phyloP scores from a whole-genome alignment of 2,329 filamentous ascomycete species.

The Colletotrichum sp. region DNA sequence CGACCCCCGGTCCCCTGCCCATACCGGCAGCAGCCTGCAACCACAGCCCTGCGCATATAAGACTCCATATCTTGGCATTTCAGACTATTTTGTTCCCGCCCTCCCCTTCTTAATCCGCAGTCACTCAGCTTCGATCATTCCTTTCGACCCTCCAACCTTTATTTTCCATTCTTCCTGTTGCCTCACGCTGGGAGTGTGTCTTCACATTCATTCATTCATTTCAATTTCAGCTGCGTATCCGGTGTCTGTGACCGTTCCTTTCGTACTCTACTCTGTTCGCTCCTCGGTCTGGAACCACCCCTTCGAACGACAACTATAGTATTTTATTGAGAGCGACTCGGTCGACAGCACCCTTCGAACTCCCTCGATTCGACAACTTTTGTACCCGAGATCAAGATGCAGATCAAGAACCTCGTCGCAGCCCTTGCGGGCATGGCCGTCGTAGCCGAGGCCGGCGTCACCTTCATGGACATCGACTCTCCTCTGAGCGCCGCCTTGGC shows the following conservation, averaged over 20 bases:
- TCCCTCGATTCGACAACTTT: neutral
- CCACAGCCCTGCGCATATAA: conserved; percentile 38
- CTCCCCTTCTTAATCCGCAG: conserved; percentile 25
- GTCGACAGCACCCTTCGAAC: conserved; percentile 20
- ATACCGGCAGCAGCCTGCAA: conserved; percentile 23
- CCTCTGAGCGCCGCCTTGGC: conserved; percentile 42
- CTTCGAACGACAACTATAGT: conserved; percentile 26
- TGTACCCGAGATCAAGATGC: conserved; percentile 46
- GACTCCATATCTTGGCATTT: conserved; percentile 44
- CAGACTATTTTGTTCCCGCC: conserved; percentile 33
- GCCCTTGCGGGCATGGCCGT: conserved; percentile 54
- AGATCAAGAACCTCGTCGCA: conserved; percentile 51
- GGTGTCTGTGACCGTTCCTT: conserved; percentile 52
- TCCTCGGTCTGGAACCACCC: conserved; percentile 57
- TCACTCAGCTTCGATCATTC: conserved; percentile 29
- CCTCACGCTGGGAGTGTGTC: conserved; percentile 54
- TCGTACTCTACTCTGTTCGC: conserved; percentile 38
- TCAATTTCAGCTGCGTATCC: conserved; percentile 34
- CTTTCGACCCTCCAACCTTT: conserved; percentile 25
- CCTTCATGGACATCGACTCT: conserved; percentile 35
- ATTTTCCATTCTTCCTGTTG: conserved; percentile 29
- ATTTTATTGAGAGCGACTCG: conserved; percentile 22
- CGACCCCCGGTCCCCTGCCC: conserved; percentile 19
- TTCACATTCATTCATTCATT: conserved; percentile 54
- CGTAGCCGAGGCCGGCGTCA: conserved; percentile 48